Evolutionary conservation across 176 grass and related monocot species (phyloP), one percentile per base, ranked within the genome.

Genomic region (Triticum turgidum): DNA sequence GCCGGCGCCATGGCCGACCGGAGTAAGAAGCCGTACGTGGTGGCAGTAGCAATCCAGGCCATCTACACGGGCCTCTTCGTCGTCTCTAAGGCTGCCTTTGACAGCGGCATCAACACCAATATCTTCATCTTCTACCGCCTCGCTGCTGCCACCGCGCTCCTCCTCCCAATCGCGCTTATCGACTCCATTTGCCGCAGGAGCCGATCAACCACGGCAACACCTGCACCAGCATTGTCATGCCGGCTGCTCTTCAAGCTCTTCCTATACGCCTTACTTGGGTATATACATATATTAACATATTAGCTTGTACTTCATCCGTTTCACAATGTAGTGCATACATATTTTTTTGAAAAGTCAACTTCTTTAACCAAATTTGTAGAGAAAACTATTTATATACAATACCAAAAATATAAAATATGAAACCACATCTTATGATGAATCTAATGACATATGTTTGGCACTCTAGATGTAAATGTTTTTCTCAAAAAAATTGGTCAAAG

Each of bases 41-140:
- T 89, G 44, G 82, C 81, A 0, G 42, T 90, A 45, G 66, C 91
- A 7, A 84, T 92, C 70, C 93, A 92, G 62, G 1, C 70, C 30
- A 88, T 85, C 44, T 94, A 88, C 69, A 68, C 89, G 9, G 89
- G 89, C 8, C 51, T 91, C 68, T 94, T 83, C 8, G 78, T 92
- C 13, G 20, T 91, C 54, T 87, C 87, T 1, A 94, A 92, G 71
- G 87, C 89, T 0, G 89, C 89, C 3, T 90, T 94, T 34, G 84
- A 92, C 61, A 39, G 64, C 1, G 89, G 87, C 21, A 1, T 11
- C 42, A 45, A 45, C 42, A 45, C 42, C 10, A 11, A 45, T 1
- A 10, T 45, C 3, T 45, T 91, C 73, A 65, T 92, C 66, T 88
- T 94, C 89, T 94, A 94, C 65, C 87, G 92, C 4, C 92, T 92